Conservation (phyloP, 352 stramenopile genomes). For the Bremia lactucae region DNA sequence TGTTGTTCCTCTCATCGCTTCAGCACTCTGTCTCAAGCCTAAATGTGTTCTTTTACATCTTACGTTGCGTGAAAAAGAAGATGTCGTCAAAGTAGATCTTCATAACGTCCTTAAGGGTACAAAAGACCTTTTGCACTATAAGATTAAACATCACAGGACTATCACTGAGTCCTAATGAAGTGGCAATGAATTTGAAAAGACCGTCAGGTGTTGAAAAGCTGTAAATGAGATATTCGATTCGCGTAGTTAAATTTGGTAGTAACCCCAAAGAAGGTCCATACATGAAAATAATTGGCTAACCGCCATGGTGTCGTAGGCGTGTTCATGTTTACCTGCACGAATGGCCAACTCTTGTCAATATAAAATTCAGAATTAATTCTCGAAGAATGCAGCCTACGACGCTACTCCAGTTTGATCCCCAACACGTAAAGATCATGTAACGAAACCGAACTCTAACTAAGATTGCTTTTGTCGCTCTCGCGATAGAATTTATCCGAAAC, state of each 20-base stretch:
- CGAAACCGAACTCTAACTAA: no score
- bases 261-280: background rate
- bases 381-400: no score
- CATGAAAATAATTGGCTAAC: background rate
- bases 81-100: slow-evolving; percentile 7
- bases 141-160: slow-evolving; percentile 1
- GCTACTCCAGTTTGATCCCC: no score
- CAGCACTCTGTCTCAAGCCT: slow-evolving; percentile 1
- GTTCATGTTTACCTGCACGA: background rate
- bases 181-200: slow-evolving; percentile 3
- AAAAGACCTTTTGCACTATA: slow-evolving; percentile 3
- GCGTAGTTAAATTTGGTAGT: background rate
- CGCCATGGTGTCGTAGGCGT: background rate
- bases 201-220: background rate
- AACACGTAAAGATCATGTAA: no score
- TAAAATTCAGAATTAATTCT: background rate
- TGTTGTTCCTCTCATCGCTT: slow-evolving; percentile 1
- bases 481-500: no score
- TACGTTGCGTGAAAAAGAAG: background rate
- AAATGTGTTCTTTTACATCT: slow-evolving; percentile 1
- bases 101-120: background rate
- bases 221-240: background rate
- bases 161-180: slow-evolving; percentile 1
- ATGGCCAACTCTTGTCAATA: background rate
- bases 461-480: no score